phyloP scores from a whole-genome alignment of 768 basidiomycete genomes.

The Leccinum imitatum region DNA sequence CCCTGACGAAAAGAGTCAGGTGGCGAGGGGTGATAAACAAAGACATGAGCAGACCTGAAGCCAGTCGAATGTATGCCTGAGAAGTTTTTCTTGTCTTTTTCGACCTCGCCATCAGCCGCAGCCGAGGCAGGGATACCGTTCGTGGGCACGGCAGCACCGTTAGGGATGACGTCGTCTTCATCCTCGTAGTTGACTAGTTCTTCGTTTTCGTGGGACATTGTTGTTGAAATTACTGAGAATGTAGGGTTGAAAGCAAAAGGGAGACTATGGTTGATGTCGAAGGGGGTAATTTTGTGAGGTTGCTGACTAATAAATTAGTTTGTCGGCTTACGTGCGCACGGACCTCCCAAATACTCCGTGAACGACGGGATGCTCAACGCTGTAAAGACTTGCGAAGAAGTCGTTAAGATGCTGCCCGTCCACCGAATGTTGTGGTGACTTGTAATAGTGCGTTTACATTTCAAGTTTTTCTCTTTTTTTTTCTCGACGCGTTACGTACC shows the following conservation, averaged over 20 bases:
- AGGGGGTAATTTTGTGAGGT: conserved; percentile 25
- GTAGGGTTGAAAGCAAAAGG: conserved; percentile 26
- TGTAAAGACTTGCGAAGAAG: neutral
- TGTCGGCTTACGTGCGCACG: conserved; percentile 25
- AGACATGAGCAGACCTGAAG: conserved; percentile 67
- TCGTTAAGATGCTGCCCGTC: conserved; percentile 6
- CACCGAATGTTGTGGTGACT: conserved; percentile 6
- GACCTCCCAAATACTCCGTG: conserved; percentile 16
- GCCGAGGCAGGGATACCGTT: conserved; percentile 49
- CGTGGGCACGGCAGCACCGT: conserved; percentile 47
- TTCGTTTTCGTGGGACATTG: conserved; percentile 85
- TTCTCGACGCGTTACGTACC: conserved; percentile 14
- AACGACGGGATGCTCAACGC: neutral
- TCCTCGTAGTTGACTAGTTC: conserved; percentile 96
- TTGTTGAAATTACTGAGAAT: conserved; percentile 26
- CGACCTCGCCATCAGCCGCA: conserved; percentile 51
- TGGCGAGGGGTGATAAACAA: conserved; percentile 1
- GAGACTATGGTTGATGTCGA: conserved; percentile 18
- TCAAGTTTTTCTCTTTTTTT: conserved; percentile 4
- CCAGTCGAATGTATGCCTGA: conserved; percentile 99
- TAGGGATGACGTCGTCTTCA: conserved; percentile 76
- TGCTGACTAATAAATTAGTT: conserved; percentile 28
- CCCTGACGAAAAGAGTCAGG: conserved; percentile 49
- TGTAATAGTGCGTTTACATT: conserved; percentile 1
- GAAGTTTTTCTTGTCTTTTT: conserved; percentile 95